A percentile compares a stretch with the other conserved stretches of the same genome.
Conservation (phyloP, 1,284 basidiomycete genomes). For the Boletellus sp. region DNA sequence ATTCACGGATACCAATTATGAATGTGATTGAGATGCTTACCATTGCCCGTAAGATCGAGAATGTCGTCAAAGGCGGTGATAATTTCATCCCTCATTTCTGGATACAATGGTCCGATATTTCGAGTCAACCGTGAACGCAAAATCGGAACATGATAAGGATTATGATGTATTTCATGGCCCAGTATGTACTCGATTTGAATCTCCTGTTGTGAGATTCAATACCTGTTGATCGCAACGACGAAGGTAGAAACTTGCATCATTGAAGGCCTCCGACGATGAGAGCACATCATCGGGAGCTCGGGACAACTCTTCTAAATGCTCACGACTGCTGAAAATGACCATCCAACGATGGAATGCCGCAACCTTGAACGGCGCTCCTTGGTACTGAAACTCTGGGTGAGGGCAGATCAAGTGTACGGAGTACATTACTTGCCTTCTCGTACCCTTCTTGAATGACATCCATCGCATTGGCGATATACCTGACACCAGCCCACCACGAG, state of each 20-base stretch:
- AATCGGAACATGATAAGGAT: conserved; percentile 29
- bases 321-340: conserved; percentile 36
- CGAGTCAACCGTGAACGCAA: conserved; percentile 29
- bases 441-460: conserved; percentile 16
- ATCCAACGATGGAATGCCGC: conserved; percentile 37
- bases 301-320: conserved; percentile 39
- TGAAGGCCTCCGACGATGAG: conserved; percentile 32
- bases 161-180: conserved; percentile 18
- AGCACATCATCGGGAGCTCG: conserved; percentile 38
- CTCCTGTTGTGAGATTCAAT: conserved; percentile 3
- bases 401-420: not conserved
- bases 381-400: conserved; percentile 1
- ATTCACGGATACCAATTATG: not conserved
- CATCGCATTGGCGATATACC: conserved; percentile 4
- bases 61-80: conserved; percentile 24
- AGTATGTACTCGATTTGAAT: conserved; percentile 27
- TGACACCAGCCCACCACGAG: conserved; percentile 13
- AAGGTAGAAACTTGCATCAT: conserved; percentile 33
- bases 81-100: conserved; percentile 33
- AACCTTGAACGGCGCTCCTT: conserved; percentile 38
- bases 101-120: conserved; percentile 23
- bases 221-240: too few species aligned
- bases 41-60: conserved; percentile 8
- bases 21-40: conserved; percentile 1
- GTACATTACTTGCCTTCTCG: not conserved